phyloP scores from a whole-genome alignment of 805 yeast species.

The Candida ulmi region DNA sequence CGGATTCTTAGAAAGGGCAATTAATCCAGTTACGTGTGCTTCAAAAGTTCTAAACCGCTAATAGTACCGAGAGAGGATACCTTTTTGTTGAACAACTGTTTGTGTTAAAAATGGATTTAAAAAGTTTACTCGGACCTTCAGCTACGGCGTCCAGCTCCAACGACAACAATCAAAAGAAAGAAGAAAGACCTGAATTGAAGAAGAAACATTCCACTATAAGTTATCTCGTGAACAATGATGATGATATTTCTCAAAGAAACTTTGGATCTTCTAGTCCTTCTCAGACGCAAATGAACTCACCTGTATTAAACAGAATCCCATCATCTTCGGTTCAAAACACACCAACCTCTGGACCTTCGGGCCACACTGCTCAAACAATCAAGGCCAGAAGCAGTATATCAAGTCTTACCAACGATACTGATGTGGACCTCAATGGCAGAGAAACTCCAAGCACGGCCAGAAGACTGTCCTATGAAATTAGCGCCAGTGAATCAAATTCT shows the following conservation, averaged over 20 bases:
- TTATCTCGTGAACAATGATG: slow-evolving; percentile 15
- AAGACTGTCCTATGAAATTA: slow-evolving; percentile 20
- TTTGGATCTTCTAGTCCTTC: slow-evolving; percentile 1
- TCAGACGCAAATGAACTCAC: slow-evolving; percentile 7
- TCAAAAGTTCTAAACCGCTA: too few species aligned
- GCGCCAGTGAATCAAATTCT: slow-evolving; percentile 18
- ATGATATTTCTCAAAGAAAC: slow-evolving; percentile 1
- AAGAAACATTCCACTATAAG: slow-evolving; percentile 17
- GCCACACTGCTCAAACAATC: slow-evolving; percentile 6
- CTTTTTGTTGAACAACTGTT: too few species aligned
- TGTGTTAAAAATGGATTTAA: slow-evolving; percentile 14
- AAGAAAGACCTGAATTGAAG: slow-evolving; percentile 5
- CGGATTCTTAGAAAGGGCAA: too few species aligned
- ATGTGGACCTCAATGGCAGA: slow-evolving; percentile 37
- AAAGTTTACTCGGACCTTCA: slow-evolving; percentile 10
- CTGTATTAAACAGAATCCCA: slow-evolving; percentile 4
- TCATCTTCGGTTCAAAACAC: slow-evolving; percentile 5
- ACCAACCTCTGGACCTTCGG: neutral
- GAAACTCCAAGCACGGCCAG: slow-evolving; percentile 31
- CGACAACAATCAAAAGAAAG: neutral
- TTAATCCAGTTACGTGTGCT: too few species aligned
- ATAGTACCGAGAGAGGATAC: too few species aligned
- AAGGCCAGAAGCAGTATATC: slow-evolving; percentile 20
- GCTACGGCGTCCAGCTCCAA: slow-evolving; percentile 2
- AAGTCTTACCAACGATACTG: slow-evolving; percentile 38